Conservation (phyloP, 2,329 filamentous ascomycete species). For the Talaromyces piceae region DNA sequence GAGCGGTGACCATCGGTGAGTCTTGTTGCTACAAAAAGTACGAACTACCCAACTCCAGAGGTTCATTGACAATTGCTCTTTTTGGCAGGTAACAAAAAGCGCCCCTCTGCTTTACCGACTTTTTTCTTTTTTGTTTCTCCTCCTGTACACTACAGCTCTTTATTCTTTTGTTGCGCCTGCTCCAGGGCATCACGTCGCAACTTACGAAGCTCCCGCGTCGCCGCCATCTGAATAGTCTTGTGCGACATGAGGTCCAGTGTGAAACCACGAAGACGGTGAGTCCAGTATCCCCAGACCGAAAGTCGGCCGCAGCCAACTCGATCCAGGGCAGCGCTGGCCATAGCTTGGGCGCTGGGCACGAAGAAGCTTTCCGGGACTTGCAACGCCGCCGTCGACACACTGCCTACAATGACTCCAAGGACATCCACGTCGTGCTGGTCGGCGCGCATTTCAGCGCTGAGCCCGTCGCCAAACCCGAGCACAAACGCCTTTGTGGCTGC, state of each 20-base stretch:
- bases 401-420: conserved; percentile 28
- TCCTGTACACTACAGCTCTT: neutral
- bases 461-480: conserved; percentile 31
- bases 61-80: too few species aligned
- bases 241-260: neutral
- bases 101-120: neutral
- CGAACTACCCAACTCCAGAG: too few species aligned
- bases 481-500: conserved; percentile 42
- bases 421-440: conserved; percentile 34
- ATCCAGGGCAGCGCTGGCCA: conserved; percentile 27
- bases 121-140: neutral
- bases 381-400: conserved; percentile 22
- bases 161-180: neutral
- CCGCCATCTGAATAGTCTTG: neutral
- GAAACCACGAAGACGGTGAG: conserved; percentile 23
- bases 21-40: too few species aligned
- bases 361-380: conserved; percentile 19
- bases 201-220: neutral
- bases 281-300: conserved; percentile 25
- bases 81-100: too few species aligned
- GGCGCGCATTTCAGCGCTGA: conserved; percentile 38
- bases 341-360: conserved; percentile 19
- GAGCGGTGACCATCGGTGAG: too few species aligned
- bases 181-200: neutral
- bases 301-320: conserved; percentile 28